Conservation (phyloP, 257 asterid species). For the Jacaranda copaia region DNA sequence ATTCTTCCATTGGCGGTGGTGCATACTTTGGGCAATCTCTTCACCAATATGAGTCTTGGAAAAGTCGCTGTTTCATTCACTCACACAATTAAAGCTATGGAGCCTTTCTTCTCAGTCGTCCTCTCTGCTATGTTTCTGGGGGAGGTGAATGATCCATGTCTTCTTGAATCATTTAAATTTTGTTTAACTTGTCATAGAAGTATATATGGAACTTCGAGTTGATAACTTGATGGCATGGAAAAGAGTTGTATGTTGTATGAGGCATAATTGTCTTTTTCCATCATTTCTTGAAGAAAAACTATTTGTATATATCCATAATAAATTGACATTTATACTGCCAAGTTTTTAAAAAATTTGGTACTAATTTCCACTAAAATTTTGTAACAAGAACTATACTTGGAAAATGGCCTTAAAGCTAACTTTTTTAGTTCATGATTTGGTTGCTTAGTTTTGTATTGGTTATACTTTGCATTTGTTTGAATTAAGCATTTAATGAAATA, state of each 20-base stretch:
- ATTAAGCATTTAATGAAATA: background rate
- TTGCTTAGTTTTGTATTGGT: background rate
- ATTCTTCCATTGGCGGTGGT: conserved; percentile 85
- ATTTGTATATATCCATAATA: background rate
- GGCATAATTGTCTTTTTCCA: background rate
- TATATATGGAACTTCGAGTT: conserved; percentile 6
- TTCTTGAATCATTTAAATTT: conserved; percentile 10
- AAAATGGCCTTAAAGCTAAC: background rate
- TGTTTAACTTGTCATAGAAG: conserved; percentile 2
- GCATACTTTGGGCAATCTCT: conserved; percentile 88
- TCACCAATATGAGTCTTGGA: conserved; percentile 96
- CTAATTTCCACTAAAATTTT: background rate
- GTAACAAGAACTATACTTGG: background rate
- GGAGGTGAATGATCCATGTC: conserved; percentile 55
- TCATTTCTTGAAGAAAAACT: background rate
- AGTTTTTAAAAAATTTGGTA: background rate
- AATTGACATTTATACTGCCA: background rate
- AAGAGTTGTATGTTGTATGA: background rate
- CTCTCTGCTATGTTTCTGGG: conserved; percentile 91
- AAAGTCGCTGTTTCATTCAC: conserved; percentile 93
- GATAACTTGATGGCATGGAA: conserved; percentile 3
- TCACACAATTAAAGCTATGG: conserved; percentile 94
- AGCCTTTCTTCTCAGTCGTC: conserved; percentile 89
- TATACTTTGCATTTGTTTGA: background rate
- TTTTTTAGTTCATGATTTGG: conserved; percentile 5